Evolutionary conservation across 257 asterid species (phyloP).

Genomic region (Lycium barbarum): DNA sequence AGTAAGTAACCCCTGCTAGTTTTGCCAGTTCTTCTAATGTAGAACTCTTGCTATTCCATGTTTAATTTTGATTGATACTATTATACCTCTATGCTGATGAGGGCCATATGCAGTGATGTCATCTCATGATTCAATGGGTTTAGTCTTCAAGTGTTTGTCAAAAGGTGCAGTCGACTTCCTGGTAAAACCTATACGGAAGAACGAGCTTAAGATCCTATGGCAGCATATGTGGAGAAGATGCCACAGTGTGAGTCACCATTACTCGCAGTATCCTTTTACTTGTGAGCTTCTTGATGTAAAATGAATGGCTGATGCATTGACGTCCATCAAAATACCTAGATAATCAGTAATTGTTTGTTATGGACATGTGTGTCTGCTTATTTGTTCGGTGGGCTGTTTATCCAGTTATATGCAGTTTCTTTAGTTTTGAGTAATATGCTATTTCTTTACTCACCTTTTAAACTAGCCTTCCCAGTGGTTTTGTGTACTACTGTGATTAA

Average conservation of each 20-base stretch:
- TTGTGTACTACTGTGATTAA: neutral
- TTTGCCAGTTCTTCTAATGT: neutral
- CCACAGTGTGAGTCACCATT: conserved; percentile 68
- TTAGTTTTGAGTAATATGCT: neutral
- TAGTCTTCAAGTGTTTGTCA: conserved; percentile 90
- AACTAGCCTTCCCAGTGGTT: neutral
- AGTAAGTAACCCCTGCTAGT: conserved; percentile 57
- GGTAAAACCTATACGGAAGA: conserved; percentile 92
- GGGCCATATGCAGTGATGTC: conserved; percentile 88
- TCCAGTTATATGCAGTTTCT: conserved; percentile 16
- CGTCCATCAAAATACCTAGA: conserved; percentile 31
- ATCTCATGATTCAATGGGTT: conserved; percentile 86
- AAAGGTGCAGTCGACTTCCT: conserved; percentile 97
- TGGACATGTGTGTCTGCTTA: neutral
- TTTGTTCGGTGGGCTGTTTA: conserved; percentile 3
- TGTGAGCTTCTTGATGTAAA: neutral
- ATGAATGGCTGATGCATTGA: conserved; percentile 39
- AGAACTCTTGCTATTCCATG: neutral
- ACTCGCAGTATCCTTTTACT: neutral
- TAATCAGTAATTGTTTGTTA: neutral
- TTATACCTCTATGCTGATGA: conserved; percentile 30
- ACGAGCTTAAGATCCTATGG: conserved; percentile 96
- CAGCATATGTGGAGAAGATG: conserved; percentile 97
- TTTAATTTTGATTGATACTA: neutral
- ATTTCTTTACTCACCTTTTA: neutral